Base-by-base conservation (phyloP, 352 stramenopile genomes). In the Pythium coloratum region DNA sequence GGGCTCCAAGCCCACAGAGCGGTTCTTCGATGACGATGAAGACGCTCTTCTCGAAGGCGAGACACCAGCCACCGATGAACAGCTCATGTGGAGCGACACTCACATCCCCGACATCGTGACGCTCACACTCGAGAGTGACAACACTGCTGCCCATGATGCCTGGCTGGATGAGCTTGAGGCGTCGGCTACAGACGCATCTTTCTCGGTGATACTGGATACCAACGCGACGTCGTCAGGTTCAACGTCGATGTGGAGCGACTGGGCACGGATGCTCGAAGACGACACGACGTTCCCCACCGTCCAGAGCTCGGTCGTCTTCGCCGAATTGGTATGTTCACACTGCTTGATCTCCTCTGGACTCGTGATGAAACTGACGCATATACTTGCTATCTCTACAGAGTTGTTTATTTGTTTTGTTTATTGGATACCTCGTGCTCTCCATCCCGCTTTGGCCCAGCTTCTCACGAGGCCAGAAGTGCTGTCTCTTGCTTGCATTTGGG, bases 391-490 rank as follows among this genome's bases (percentile, higher is more conserved):
- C 28, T 18, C 20, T n/a, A 10, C 36, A 88, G 76, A 90, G 80
- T 55, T 87, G 81, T 66, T 62, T 84, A 26, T 90, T 90, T 42
- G 80, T 88, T 28, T 78, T 72, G 7, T 90, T 88, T 50, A 84
- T 88, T 51, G 76, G 74, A 24, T 86, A 87, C 65, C 72, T 88
- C 26, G 65, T 90, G 56, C 59, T 66, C 40, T 80, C 76, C 24
- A 82, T 88, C n/a, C 75, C 77, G 49, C 65, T 90, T 0, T 90
- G 82, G 78, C 53, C 66, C 6, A 71, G 66, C 33, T 90, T 87
- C 57, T 88, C 82, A 2, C 64, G 71, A 8, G 72, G 78, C n/a
- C 82, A 88, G 44, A 81, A 81, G 34, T 79, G 76, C 47, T 90
- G 79, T 49, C 70, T 88, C 20, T 36, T 78, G 3, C 63, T 81